Percentiles rank a stretch among this genome's conserved stretches.
phyloP scores from a whole-genome alignment of 441 rosid species.

The Euphorbia celastroides region DNA sequence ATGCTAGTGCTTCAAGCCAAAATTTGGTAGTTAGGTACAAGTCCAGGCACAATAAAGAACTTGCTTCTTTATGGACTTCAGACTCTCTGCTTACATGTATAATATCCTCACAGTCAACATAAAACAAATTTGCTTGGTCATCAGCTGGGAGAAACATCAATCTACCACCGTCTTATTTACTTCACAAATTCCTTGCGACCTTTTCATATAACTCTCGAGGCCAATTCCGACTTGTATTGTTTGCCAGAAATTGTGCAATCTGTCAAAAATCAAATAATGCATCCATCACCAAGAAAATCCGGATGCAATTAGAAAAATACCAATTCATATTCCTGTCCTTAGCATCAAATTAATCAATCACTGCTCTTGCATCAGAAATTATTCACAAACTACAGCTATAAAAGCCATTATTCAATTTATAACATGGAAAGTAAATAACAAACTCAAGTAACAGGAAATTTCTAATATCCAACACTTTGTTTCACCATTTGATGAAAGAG shows the following conservation, averaged over 20 bases:
- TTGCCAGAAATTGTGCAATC: slow-evolving; percentile 88
- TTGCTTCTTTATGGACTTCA: not conserved
- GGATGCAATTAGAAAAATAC: not conserved
- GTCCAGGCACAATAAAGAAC: not conserved
- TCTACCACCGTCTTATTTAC: slow-evolving; percentile 8
- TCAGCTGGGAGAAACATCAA: not conserved
- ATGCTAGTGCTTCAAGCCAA: not conserved
- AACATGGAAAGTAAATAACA: no score
- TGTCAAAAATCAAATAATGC: slow-evolving; percentile 30
- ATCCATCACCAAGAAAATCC: not conserved
- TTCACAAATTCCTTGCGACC: slow-evolving; percentile 76
- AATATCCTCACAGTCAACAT: slow-evolving; percentile 6
- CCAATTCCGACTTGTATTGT: slow-evolving; percentile 81
- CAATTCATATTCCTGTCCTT: not conserved
- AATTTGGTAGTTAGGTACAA: not conserved
- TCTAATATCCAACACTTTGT: no score
- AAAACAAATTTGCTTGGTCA: not conserved
- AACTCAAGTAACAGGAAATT: no score
- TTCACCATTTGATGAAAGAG: not conserved
- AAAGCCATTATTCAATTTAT: no score
- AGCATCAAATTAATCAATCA: not conserved
- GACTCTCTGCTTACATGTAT: not conserved
- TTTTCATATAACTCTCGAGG: slow-evolving; percentile 85
- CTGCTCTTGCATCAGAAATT: not conserved
- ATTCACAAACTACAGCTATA: not conserved